Percentiles rank a stretch among this genome's conserved stretches.
Evolutionary conservation across 164 flowering plant genomes (phyloP).

Genomic region (Vitis rotundifolia): DNA sequence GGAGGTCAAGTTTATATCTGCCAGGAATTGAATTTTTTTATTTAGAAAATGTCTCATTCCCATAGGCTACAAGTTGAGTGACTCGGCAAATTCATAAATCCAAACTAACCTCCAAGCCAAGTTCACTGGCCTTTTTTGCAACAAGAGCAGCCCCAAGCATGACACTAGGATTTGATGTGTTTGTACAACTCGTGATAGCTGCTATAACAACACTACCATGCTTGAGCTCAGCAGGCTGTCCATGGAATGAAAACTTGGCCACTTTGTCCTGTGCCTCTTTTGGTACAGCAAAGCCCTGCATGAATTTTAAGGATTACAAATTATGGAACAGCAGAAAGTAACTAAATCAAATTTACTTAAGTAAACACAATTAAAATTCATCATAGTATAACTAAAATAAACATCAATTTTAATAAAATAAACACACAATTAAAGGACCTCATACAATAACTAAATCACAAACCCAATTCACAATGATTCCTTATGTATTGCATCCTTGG

Average conservation of each 20-base stretch:
- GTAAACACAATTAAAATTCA: neutral
- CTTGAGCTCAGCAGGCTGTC: slow-evolving; percentile 74
- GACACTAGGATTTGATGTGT: slow-evolving; percentile 95
- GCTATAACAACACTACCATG: slow-evolving; percentile 97
- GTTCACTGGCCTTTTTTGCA: slow-evolving; percentile 87
- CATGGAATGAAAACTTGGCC: slow-evolving; percentile 79
- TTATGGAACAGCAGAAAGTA: neutral
- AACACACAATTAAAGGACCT: too few relatives aligned
- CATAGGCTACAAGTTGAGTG: too few relatives aligned
- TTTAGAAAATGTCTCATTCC: too few relatives aligned
- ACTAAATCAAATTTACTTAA: neutral
- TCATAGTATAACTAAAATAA: too few relatives aligned
- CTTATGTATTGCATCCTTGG: too few relatives aligned
- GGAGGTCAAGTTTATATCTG: too few relatives aligned
- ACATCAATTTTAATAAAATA: too few relatives aligned
- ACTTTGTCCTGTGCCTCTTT: slow-evolving; percentile 82
- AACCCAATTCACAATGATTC: too few relatives aligned
- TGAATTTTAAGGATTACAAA: neutral
- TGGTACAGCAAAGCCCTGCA: slow-evolving; percentile 88
- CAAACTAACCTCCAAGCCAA: slow-evolving; percentile 72
- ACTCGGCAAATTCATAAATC: neutral
- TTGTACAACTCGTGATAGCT: slow-evolving; percentile 96
- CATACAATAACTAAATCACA: too few relatives aligned
- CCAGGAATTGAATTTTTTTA: too few relatives aligned
- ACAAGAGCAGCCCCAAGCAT: slow-evolving; percentile 97